phyloP scores from a whole-genome alignment of 305 asterid genomes.

The Fraxinus xanthoxyloides region DNA sequence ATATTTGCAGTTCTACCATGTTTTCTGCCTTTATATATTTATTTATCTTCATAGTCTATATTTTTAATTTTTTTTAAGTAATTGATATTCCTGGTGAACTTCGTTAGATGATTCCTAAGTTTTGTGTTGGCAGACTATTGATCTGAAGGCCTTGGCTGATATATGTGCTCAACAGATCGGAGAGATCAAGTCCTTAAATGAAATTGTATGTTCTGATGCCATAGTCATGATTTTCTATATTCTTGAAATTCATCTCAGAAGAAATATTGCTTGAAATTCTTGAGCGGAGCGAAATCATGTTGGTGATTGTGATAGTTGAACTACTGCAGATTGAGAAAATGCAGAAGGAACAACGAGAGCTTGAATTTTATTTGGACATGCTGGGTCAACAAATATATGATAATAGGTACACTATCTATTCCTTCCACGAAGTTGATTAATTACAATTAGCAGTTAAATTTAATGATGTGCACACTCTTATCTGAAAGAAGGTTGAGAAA shows the following conservation, averaged over 20 bases:
- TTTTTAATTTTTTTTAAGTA: neutral
- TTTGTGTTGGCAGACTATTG: constrained; percentile 63
- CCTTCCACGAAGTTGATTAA: constrained; percentile 12
- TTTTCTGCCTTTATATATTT: neutral
- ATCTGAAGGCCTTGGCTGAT: constrained; percentile 56
- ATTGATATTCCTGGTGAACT: constrained; percentile 12
- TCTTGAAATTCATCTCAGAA: neutral
- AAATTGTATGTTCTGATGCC: constrained; percentile 48
- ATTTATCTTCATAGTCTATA: constrained; percentile 2
- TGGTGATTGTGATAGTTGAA: constrained; percentile 28
- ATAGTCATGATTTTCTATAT: constrained; percentile 16
- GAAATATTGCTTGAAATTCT: neutral
- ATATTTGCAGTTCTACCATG: neutral
- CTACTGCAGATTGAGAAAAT: constrained; percentile 66
- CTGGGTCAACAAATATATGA: constrained; percentile 77
- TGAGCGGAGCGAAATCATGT: neutral
- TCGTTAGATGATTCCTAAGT: neutral
- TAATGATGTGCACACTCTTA: neutral
- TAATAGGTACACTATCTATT: constrained; percentile 51
- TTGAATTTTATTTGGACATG: constrained; percentile 77
- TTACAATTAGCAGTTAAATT: neutral
- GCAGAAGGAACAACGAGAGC: constrained; percentile 82
- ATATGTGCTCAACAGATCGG: constrained; percentile 52
- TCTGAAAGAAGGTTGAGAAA: neutral
- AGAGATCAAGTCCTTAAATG: constrained; percentile 67